These are phyloP conservation scores for Sphaerulina populicola DNA, from an alignment of 2,329 filamentous ascomycete genomes.

Conservation along the genomic window DNA sequence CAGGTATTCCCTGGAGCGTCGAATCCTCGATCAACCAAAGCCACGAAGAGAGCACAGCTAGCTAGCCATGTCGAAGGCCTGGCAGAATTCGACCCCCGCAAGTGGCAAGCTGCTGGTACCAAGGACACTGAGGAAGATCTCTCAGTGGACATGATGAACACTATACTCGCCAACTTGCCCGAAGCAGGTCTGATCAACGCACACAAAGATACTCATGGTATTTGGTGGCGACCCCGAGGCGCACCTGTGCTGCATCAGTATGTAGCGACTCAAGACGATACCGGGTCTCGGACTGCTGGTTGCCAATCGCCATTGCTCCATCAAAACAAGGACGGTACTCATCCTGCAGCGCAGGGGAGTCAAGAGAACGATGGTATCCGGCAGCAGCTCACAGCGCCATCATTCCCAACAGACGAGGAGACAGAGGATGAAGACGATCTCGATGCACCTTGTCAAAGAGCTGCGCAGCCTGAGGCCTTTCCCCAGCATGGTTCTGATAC, in stretches of 20 bases:
- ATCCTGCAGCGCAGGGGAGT: neutral
- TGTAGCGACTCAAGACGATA: neutral
- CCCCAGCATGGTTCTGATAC: constrained; percentile 9
- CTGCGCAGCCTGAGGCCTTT: constrained; percentile 3
- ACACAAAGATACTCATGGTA: constrained; percentile 13
- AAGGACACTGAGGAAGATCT: constrained; percentile 1
- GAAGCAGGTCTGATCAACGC: neutral
- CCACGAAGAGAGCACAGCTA: constrained; percentile 44
- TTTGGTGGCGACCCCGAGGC: constrained; percentile 32
- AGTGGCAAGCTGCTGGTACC: constrained; percentile 32
- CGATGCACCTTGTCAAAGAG: constrained; percentile 25
- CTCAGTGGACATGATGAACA: constrained; percentile 11
- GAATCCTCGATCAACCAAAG: constrained; percentile 40
- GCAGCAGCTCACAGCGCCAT: constrained; percentile 18
- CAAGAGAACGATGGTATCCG: constrained; percentile 21
- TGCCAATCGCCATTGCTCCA: neutral
- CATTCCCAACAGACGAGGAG: constrained; percentile 23
- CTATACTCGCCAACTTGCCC: constrained; percentile 16
- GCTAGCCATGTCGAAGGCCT: constrained; percentile 49
- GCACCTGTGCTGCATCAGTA: neutral
- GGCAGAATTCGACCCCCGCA: constrained; percentile 44
- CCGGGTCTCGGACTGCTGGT: neutral
- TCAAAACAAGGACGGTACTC: neutral
- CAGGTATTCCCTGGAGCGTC: constrained; percentile 50
- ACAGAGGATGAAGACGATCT: constrained; percentile 36